These are phyloP conservation scores for Aquilaria yunnanensis DNA, from an alignment of 345 rosid species.

Conservation along the genomic window DNA sequence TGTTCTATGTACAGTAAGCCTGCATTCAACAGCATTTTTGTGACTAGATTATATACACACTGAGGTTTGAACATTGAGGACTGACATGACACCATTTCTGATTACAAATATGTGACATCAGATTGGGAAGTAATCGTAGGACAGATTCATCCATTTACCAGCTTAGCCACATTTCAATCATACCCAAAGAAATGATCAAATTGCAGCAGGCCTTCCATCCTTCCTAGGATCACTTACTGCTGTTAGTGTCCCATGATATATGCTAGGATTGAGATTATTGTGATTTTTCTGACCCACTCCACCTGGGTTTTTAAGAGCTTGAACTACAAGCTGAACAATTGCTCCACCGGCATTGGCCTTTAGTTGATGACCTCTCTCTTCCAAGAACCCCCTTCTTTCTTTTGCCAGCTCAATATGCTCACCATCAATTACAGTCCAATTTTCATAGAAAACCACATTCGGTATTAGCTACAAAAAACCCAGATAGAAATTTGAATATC, in stretches of 20 bases:
- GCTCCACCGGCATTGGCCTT: constrained; percentile 43
- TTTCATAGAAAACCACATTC: constrained; percentile 49
- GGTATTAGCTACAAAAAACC: constrained; percentile 50
- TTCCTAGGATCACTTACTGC: constrained; percentile 86
- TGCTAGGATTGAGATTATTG: constrained; percentile 13
- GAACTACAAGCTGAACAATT: constrained; percentile 64
- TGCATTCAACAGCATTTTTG: too few relatives aligned
- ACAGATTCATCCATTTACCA: too few relatives aligned
- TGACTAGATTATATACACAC: too few relatives aligned
- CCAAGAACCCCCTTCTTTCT: constrained; percentile 44
- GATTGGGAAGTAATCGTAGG: too few relatives aligned
- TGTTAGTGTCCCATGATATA: constrained; percentile 42
- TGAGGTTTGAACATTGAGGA: too few relatives aligned
- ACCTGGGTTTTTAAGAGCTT: constrained; percentile 21
- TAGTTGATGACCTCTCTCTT: constrained; percentile 46
- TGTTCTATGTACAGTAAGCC: too few relatives aligned
- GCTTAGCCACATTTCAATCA: too few relatives aligned
- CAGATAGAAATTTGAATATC: neutral
- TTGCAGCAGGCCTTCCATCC: constrained; percentile 73
- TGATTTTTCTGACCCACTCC: constrained; percentile 27
- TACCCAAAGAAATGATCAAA: constrained; percentile 18
- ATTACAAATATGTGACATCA: too few relatives aligned
- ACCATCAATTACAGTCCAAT: constrained; percentile 58
- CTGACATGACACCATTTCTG: too few relatives aligned
- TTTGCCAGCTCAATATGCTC: constrained; percentile 52